Percentiles rank a stretch among this genome's conserved stretches.
Evolutionary conservation across 345 rosid species (phyloP).

Genomic region (Toxicodendron radicans): DNA sequence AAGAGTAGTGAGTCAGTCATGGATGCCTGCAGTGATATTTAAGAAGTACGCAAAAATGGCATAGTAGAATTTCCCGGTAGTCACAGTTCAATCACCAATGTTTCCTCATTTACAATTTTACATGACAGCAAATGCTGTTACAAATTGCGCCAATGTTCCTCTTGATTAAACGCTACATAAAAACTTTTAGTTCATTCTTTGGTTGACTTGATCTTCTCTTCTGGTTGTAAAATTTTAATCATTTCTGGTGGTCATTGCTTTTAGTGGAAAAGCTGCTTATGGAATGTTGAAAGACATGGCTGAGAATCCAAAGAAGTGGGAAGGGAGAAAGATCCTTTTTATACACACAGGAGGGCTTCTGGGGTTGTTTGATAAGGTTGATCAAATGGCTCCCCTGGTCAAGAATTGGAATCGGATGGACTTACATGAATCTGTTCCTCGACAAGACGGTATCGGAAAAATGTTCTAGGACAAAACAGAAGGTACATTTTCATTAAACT

Average conservation of each 20-base stretch:
- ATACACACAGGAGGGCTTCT: slow-evolving; percentile 88
- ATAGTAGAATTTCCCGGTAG: not conserved
- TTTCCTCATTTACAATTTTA: too few relatives aligned
- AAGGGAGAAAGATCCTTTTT: slow-evolving; percentile 76
- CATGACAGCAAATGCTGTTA: too few relatives aligned
- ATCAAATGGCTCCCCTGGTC: slow-evolving; percentile 62
- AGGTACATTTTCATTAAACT: not conserved
- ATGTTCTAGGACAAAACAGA: slow-evolving; percentile 50
- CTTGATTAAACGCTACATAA: too few relatives aligned
- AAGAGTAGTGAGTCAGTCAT: not conserved
- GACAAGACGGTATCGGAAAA: slow-evolving; percentile 72
- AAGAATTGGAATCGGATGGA: slow-evolving; percentile 76
- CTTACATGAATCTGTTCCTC: slow-evolving; percentile 68
- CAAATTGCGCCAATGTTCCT: too few relatives aligned
- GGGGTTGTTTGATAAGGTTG: slow-evolving; percentile 79
- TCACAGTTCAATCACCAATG: too few relatives aligned
- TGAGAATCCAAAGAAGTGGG: slow-evolving; percentile 74
- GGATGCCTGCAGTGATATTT: not conserved
- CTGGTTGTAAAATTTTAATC: not conserved
- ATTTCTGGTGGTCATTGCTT: not conserved
- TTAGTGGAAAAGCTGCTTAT: slow-evolving; percentile 87
- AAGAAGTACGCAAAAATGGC: too few relatives aligned
- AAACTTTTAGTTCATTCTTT: not conserved
- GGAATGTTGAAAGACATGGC: slow-evolving; percentile 75
- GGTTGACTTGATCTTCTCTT: not conserved